Conservation (phyloP, 805 yeast genomes). For the Nakazawaea sp. region DNA sequence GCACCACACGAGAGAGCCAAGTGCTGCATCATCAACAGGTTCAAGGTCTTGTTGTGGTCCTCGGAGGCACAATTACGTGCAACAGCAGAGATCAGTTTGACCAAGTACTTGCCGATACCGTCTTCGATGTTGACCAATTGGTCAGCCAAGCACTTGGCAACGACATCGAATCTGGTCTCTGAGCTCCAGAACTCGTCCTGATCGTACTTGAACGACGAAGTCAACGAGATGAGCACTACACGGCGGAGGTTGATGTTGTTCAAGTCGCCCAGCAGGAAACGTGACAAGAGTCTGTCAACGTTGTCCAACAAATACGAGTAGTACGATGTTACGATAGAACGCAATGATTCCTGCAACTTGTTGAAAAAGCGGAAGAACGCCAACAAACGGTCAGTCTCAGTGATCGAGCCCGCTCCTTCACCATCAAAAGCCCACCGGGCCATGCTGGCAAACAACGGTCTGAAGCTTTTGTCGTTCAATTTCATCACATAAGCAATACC, state of each 20-base stretch:
- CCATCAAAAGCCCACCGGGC: constrained; percentile 92
- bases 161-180: constrained; percentile 72
- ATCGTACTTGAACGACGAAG: constrained; percentile 80
- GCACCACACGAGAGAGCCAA: constrained; percentile 57
- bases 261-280: constrained; percentile 36
- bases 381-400: constrained; percentile 50
- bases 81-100: constrained; percentile 71
- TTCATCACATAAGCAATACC: constrained; percentile 79
- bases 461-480: constrained; percentile 86
- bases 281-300: constrained; percentile 48
- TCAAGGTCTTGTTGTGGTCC: constrained; percentile 63
- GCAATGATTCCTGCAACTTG: constrained; percentile 75
- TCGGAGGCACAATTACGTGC: constrained; percentile 63
- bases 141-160: constrained; percentile 52
- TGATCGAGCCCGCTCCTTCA: constrained; percentile 50
- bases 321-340: constrained; percentile 82
- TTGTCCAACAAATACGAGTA: constrained; percentile 80
- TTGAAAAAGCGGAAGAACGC: constrained; percentile 85
- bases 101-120: constrained; percentile 70
- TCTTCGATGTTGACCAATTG: constrained; percentile 69
- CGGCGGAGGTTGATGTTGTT: constrained; percentile 59
- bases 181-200: constrained; percentile 95
- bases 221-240: constrained; percentile 63
- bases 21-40: constrained; percentile 54
- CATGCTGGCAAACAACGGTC: constrained; percentile 83